Percentiles rank a stretch among this genome's conserved stretches.
Conservation (phyloP, 73 alveolate species). For the Breviolum minutum region DNA sequence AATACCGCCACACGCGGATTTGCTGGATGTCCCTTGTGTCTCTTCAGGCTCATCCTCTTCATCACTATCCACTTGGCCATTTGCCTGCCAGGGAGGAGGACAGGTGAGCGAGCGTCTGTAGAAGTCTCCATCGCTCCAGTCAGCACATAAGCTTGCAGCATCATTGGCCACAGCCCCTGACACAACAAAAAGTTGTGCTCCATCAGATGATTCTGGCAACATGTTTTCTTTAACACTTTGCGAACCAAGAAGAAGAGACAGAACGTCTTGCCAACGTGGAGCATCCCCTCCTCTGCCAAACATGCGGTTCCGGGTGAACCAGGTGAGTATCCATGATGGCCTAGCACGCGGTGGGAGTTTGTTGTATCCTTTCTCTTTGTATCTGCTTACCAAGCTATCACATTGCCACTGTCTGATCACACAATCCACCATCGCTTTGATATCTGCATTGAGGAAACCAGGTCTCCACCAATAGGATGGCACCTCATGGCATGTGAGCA, state of each 20-base stretch:
- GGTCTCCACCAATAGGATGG: constrained; percentile 27
- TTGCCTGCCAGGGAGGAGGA: constrained; percentile 39
- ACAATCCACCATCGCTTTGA: constrained; percentile 6
- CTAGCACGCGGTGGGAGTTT: constrained; percentile 25
- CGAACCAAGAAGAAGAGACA: not conserved
- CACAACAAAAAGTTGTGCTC: constrained; percentile 38
- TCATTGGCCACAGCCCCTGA: constrained; percentile 42
- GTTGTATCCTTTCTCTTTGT: not conserved
- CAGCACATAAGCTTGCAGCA: constrained; percentile 20
- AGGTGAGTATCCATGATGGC: constrained; percentile 18
- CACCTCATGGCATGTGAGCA: constrained; percentile 41
- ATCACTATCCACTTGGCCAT: not conserved
- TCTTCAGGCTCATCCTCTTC: constrained; percentile 41
- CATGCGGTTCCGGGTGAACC: not conserved
- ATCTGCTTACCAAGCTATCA: constrained; percentile 40
- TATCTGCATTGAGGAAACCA: constrained; percentile 28
- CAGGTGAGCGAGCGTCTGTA: not conserved
- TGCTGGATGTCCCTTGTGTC: not conserved
- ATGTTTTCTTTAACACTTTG: not conserved
- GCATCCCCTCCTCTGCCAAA: constrained; percentile 35
- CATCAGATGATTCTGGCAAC: constrained; percentile 50
- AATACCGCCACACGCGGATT: not conserved
- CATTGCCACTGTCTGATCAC: constrained; percentile 73
- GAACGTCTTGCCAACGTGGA: constrained; percentile 27
- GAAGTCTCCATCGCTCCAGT: constrained; percentile 51